Conservation (phyloP, 768 basidiomycete genomes). For the Boletus sp. region DNA sequence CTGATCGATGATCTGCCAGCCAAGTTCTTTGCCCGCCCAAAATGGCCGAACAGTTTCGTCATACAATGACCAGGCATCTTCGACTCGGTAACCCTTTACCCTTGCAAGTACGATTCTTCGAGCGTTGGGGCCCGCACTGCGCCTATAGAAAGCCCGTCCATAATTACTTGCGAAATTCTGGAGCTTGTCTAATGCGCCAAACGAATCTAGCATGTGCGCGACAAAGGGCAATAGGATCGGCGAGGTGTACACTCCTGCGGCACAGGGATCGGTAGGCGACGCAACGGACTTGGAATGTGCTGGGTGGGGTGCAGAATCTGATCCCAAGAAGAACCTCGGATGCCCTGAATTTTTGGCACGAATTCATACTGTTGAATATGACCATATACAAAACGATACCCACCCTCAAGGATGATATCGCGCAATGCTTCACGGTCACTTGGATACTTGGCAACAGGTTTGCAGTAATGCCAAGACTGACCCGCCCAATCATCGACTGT, state of each 20-base stretch:
- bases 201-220: constrained; percentile 84
- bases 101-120: constrained; percentile 45
- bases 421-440: constrained; percentile 84
- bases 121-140: constrained; percentile 30
- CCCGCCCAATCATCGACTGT: constrained; percentile 98
- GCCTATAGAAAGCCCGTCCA: constrained; percentile 80
- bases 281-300: constrained; percentile 64
- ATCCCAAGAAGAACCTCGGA: constrained; percentile 95
- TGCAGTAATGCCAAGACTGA: constrained; percentile 94
- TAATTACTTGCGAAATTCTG: constrained; percentile 75
- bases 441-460: constrained; percentile 96
- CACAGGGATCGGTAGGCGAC: constrained; percentile 71
- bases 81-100: constrained; percentile 39
- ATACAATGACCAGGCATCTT: constrained; percentile 43
- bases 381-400: constrained; percentile 5
- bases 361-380: not conserved
- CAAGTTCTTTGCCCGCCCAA: constrained; percentile 79
- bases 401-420: constrained; percentile 74
- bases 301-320: constrained; percentile 94
- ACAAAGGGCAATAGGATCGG: constrained; percentile 88
- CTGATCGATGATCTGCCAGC: constrained; percentile 56
- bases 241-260: constrained; percentile 95
- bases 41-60: constrained; percentile 73
- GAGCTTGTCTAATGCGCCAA: constrained; percentile 80
- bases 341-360: constrained; percentile 52